Evolutionary conservation across 2,329 filamentous ascomycete genomes (phyloP).

Genomic region (Pseudocercospora fijiensis): DNA sequence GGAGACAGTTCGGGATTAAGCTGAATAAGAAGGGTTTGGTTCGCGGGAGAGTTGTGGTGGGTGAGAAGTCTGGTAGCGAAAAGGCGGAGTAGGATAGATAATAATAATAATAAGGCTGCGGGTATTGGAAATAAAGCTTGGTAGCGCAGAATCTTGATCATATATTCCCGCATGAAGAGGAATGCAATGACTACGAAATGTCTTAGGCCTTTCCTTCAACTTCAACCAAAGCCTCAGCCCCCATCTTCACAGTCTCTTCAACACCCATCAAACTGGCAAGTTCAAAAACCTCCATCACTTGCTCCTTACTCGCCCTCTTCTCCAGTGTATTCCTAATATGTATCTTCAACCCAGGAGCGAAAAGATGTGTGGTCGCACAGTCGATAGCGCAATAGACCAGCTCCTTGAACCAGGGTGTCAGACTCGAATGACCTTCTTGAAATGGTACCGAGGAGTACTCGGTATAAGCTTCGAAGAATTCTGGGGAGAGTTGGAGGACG

Average conservation of each 20-base stretch:
- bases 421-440: constrained; percentile 29
- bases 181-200: too few species aligned
- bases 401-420: constrained; percentile 52
- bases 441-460: constrained; percentile 49
- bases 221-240: not conserved
- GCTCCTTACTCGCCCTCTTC: constrained; percentile 48
- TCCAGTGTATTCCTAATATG: constrained; percentile 52
- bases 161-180: too few species aligned
- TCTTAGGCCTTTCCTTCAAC: not conserved
- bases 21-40: not conserved
- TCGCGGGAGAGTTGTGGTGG: not conserved
- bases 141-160: too few species aligned
- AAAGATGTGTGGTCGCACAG: constrained; percentile 51
- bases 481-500: constrained; percentile 47
- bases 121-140: too few species aligned
- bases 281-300: constrained; percentile 53
- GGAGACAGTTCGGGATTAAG: not conserved
- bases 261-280: constrained; percentile 41
- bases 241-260: constrained; percentile 8
- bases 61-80: not conserved
- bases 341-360: constrained; percentile 48
- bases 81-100: too few species aligned
- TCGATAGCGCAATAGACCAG: constrained; percentile 53
- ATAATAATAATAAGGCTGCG: not conserved
- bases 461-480: constrained; percentile 51